These are phyloP conservation scores for Septoria petroselini DNA, from an alignment of 2,329 filamentous ascomycete species.

Conservation along the genomic window DNA sequence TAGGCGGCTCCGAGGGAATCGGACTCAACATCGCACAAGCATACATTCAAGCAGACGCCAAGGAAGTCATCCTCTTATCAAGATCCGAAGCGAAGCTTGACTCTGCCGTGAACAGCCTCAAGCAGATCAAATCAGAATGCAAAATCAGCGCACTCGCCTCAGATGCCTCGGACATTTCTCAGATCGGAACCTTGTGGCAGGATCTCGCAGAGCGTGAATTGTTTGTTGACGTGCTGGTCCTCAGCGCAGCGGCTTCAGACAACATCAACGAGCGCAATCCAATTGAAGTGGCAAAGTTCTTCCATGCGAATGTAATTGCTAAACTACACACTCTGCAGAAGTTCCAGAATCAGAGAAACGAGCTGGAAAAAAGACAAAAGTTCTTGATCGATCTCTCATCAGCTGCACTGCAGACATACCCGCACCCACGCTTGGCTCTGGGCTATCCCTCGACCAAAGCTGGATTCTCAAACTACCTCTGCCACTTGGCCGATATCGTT, in stretches of 20 bases:
- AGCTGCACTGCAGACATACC: slow-evolving; percentile 7
- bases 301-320: slow-evolving; percentile 8
- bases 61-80: slow-evolving; percentile 7
- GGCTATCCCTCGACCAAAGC: slow-evolving; percentile 8
- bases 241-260: slow-evolving; percentile 6
- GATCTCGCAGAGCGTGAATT: not conserved
- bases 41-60: slow-evolving; percentile 8
- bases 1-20: slow-evolving; percentile 14
- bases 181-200: slow-evolving; percentile 6
- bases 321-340: slow-evolving; percentile 10
- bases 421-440: slow-evolving; percentile 8
- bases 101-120: not conserved
- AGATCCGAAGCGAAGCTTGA: slow-evolving; percentile 13
- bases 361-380: not conserved
- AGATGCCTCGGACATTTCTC: slow-evolving; percentile 5
- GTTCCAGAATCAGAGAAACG: slow-evolving; percentile 9
- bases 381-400: slow-evolving; percentile 14
- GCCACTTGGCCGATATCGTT: slow-evolving; percentile 10
- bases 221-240: slow-evolving; percentile 9
- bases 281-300: slow-evolving; percentile 8
- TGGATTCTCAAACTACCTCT: slow-evolving; percentile 14
- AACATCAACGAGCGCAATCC: slow-evolving; percentile 6
- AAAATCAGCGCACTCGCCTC: not conserved
- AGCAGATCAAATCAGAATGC: not conserved
- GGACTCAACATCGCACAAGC: slow-evolving; percentile 10